These are phyloP conservation scores for Juncus inflexus DNA, from an alignment of 176 grass and related monocot genomes.

Conservation along the genomic window DNA sequence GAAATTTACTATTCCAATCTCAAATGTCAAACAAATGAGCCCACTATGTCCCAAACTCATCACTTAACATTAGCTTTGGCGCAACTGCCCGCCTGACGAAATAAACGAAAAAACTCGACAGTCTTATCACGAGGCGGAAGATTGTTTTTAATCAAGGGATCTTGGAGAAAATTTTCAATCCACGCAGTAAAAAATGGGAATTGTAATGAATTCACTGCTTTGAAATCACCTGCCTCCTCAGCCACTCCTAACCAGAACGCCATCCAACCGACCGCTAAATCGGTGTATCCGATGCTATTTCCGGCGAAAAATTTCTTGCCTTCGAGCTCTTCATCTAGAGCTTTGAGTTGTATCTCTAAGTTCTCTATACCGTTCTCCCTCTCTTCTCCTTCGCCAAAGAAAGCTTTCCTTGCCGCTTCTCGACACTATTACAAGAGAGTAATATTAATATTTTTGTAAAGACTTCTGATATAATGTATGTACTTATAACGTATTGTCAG, in stretches of 20 bases:
- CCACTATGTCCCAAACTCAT: background rate
- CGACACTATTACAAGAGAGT: slow-evolving; percentile 20
- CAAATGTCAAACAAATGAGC: too few species aligned
- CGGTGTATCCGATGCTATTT: slow-evolving; percentile 26
- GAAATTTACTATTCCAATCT: too few species aligned
- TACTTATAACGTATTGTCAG: too few species aligned
- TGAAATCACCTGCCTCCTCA: slow-evolving; percentile 31
- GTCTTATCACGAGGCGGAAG: slow-evolving; percentile 33
- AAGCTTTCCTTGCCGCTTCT: slow-evolving; percentile 29
- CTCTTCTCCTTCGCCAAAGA: slow-evolving; percentile 31
- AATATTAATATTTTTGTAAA: background rate
- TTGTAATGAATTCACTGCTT: slow-evolving; percentile 17
- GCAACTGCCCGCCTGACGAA: background rate
- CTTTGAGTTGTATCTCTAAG: slow-evolving; percentile 25
- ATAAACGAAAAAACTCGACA: slow-evolving; percentile 31
- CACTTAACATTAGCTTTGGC: slow-evolving; percentile 11
- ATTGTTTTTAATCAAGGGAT: slow-evolving; percentile 28
- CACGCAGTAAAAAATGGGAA: slow-evolving; percentile 29
- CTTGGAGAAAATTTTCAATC: slow-evolving; percentile 26
- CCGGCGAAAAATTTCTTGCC: slow-evolving; percentile 40
- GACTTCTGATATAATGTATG: background rate
- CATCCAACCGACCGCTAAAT: slow-evolving; percentile 29
- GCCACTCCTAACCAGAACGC: slow-evolving; percentile 28
- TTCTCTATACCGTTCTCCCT: slow-evolving; percentile 23
- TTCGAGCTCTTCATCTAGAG: slow-evolving; percentile 27